Percentiles rank a stretch among this genome's conserved stretches.
phyloP scores from a whole-genome alignment of 768 basidiomycete species.

The Mycena leptocephala region DNA sequence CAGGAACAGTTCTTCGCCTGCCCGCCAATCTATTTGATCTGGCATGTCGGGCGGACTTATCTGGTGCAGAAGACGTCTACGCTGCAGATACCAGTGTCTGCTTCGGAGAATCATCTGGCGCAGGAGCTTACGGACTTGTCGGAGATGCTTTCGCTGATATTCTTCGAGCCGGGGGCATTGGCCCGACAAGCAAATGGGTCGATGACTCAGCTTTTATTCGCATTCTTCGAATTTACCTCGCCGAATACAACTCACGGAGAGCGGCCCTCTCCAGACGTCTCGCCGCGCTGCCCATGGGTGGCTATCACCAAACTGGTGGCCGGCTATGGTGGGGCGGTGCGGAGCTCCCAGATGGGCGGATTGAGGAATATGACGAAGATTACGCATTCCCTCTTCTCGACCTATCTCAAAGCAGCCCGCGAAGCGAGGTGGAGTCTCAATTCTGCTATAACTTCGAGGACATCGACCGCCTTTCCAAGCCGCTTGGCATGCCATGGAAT shows the following conservation, averaged over 20 bases:
- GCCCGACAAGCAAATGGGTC: conserved; percentile 33
- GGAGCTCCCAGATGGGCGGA: conserved; percentile 20
- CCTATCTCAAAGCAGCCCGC: too few species aligned
- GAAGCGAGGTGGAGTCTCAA: too few species aligned
- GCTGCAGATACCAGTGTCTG: conserved; percentile 16
- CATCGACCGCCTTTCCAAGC: conserved; percentile 32
- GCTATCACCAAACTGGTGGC: too few species aligned
- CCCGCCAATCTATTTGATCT: conserved; percentile 20
- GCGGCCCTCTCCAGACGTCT: background rate
- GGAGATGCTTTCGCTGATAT: conserved; percentile 32
- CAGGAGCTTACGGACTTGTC: conserved; percentile 29
- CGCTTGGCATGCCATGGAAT: too few species aligned
- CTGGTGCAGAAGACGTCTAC: conserved; percentile 15
- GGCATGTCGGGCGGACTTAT: background rate
- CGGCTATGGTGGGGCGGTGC: too few species aligned
- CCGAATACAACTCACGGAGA: conserved; percentile 16
- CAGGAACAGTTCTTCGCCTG: too few species aligned
- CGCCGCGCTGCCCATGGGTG: background rate
- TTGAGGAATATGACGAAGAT: conserved; percentile 44
- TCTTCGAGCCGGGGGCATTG: conserved; percentile 20
- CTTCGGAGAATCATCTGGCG: conserved; percentile 29
- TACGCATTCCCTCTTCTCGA: conserved; percentile 37
- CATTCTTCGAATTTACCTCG: background rate
- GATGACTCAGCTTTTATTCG: conserved; percentile 29
- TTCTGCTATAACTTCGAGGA: too few species aligned